phyloP scores from a whole-genome alignment of 2,329 filamentous ascomycete species.

The Scytalidium sp. region DNA sequence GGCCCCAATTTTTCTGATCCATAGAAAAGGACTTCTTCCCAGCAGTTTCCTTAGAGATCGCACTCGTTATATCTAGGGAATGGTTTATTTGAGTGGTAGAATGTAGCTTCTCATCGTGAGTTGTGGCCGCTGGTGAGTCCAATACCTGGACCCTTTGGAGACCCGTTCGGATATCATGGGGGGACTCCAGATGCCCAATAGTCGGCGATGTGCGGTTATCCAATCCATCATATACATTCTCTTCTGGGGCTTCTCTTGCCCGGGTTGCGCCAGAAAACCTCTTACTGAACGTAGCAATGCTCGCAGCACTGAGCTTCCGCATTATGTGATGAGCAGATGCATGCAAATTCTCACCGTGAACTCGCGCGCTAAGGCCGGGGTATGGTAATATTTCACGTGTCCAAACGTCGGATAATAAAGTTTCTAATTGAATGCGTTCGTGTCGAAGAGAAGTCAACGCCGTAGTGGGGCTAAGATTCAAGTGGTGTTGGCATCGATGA shows the following conservation, averaged over 20 bases:
- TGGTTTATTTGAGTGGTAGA: too few species aligned
- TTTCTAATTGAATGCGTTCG: constrained; percentile 76
- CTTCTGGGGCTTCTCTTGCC: constrained; percentile 20
- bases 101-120: too few species aligned
- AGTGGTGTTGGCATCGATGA: constrained; percentile 75
- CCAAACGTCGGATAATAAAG: constrained; percentile 75
- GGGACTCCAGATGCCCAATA: neutral
- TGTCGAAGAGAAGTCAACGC: constrained; percentile 71
- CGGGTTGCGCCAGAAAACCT: constrained; percentile 46
- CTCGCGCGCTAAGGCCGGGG: constrained; percentile 70
- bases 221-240: constrained; percentile 12
- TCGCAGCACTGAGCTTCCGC: constrained; percentile 80
- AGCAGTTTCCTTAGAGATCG: neutral
- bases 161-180: neutral
- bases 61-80: neutral
- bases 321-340: constrained; percentile 84
- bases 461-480: constrained; percentile 66
- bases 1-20: constrained; percentile 22
- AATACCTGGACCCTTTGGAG: neutral
- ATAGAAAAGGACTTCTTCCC: constrained; percentile 8
- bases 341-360: constrained; percentile 66
- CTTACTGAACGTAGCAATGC: constrained; percentile 72
- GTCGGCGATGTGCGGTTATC: neutral
- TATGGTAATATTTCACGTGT: constrained; percentile 77
- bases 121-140: too few species aligned